Conservation (phyloP, 2,329 filamentous ascomycete species). For the Paraphoma sp. region DNA sequence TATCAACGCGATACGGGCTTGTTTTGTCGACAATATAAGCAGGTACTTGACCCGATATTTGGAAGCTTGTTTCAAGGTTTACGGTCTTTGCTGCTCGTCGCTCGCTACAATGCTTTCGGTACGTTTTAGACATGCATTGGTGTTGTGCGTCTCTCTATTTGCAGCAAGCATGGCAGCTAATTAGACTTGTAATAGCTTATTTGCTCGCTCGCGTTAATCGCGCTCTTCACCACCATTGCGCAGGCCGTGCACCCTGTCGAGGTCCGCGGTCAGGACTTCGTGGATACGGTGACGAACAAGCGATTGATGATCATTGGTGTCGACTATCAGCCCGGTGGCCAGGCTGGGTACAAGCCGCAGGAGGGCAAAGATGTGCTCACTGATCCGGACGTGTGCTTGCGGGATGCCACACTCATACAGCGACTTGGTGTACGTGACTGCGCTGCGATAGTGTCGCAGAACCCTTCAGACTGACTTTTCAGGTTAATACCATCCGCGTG, state of each 20-base stretch:
- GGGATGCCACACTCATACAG: constrained; percentile 70
- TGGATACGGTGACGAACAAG: constrained; percentile 63
- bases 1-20: constrained; percentile 6
- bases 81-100: background rate
- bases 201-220: constrained; percentile 34
- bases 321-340: constrained; percentile 67
- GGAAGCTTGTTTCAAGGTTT: background rate
- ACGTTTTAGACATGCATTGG: background rate
- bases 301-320: constrained; percentile 69
- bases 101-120: constrained; percentile 8
- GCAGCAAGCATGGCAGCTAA: background rate
- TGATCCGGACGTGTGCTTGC: constrained; percentile 63
- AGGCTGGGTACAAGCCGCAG: constrained; percentile 61
- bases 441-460: background rate
- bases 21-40: constrained; percentile 1
- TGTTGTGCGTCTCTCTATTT: background rate
- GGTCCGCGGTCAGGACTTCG: constrained; percentile 66
- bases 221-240: constrained; percentile 51
- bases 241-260: constrained; percentile 63
- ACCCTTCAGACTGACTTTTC: background rate
- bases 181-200: constrained; percentile 3
- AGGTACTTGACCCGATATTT: background rate
- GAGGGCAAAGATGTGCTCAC: constrained; percentile 62
- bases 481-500: constrained; percentile 67
- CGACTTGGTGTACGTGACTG: constrained; percentile 55